Conservation (phyloP, 2,329 filamentous ascomycete genomes). For the Cladosporium sp. region DNA sequence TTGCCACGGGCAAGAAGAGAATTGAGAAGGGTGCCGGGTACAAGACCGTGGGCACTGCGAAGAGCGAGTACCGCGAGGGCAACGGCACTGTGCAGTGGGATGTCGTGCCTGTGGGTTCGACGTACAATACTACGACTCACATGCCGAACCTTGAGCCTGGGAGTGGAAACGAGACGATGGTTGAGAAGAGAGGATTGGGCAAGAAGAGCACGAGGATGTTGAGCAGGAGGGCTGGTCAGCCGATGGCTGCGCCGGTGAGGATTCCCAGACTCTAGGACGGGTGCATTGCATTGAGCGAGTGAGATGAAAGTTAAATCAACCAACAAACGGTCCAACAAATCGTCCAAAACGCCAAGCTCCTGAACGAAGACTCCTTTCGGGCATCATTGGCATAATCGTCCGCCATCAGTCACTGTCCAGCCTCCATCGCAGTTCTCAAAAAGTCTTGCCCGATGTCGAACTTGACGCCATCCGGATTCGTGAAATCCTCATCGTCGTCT, state of each 20-base stretch:
- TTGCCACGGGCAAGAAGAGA: constrained; percentile 49
- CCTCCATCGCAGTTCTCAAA: neutral
- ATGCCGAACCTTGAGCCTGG: constrained; percentile 20
- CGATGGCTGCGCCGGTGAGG: neutral
- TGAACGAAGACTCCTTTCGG: neutral
- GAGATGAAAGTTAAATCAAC: neutral
- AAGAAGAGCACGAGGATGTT: constrained; percentile 3
- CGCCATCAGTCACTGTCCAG: neutral
- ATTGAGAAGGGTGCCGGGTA: constrained; percentile 21
- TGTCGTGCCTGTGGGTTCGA: constrained; percentile 45
- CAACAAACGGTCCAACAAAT: neutral
- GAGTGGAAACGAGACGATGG: constrained; percentile 13
- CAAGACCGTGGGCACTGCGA: constrained; percentile 27
- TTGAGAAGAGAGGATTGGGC: constrained; percentile 3
- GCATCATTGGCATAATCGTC: neutral
- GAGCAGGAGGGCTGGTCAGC: constrained; percentile 9
- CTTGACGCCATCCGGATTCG: constrained; percentile 2
- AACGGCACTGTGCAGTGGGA: constrained; percentile 49
- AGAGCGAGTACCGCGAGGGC: constrained; percentile 42
- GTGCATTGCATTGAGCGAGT: neutral
- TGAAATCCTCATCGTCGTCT: constrained; percentile 3
- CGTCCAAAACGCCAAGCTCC: neutral
- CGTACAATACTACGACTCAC: constrained; percentile 41
- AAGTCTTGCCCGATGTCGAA: constrained; percentile 4
- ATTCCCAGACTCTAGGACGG: neutral